Conservation (phyloP, 106 monocot species). For the Dendrobium officinale region DNA sequence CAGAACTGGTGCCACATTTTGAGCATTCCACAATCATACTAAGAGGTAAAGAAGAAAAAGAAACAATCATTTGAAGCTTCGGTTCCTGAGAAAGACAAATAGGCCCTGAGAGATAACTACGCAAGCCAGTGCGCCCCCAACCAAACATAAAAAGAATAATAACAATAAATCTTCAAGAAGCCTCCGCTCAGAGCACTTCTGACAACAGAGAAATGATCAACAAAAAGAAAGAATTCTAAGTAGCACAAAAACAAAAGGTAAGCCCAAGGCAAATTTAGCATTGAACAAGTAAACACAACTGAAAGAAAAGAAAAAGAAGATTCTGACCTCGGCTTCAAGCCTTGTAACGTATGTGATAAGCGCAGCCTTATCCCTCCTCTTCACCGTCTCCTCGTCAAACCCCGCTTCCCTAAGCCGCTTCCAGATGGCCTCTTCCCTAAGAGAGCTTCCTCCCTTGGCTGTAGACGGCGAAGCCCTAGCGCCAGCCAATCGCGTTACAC, state of each 20-base stretch:
- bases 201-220: background rate
- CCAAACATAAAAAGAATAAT: too few species aligned
- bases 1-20: too few species aligned
- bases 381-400: slow-evolving; percentile 74
- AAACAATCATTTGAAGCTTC: background rate
- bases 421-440: slow-evolving; percentile 75
- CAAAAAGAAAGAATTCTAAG: background rate
- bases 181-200: background rate
- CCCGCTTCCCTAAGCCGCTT: slow-evolving; percentile 69
- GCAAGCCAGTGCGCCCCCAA: too few species aligned
- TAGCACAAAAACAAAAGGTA: background rate
- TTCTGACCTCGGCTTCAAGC: slow-evolving; percentile 68
- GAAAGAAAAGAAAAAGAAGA: slow-evolving; percentile 2
- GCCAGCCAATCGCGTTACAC: background rate
- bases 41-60: background rate
- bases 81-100: background rate
- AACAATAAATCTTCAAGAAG: background rate
- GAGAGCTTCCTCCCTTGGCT: background rate
- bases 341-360: slow-evolving; percentile 69
- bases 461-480: slow-evolving; percentile 11
- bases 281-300: background rate
- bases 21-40: background rate
- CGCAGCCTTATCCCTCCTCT: slow-evolving; percentile 81
- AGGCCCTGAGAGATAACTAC: background rate
- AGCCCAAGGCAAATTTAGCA: background rate